Evolutionary conservation across 352 stramenopile genomes (phyloP).

Genomic region (Phytophthora pinifolia): DNA sequence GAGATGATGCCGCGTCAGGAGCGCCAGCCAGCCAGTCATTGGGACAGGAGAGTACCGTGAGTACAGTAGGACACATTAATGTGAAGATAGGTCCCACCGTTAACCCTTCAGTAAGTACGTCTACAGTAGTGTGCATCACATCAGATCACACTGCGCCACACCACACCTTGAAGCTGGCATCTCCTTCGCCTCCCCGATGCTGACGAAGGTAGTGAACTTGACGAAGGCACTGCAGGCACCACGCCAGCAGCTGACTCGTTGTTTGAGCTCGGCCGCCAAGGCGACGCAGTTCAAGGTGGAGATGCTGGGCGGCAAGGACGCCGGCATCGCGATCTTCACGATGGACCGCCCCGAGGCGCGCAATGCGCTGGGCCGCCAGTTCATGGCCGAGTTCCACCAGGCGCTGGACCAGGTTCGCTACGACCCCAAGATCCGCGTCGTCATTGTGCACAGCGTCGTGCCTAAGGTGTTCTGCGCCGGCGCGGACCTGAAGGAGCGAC

Average conservation of each 20-base stretch:
- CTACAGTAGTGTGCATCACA: background rate
- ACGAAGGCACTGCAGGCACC: background rate
- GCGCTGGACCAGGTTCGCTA: conserved; percentile 69
- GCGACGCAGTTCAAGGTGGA: conserved; percentile 61
- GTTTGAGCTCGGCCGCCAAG: conserved; percentile 17
- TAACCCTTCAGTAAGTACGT: background rate
- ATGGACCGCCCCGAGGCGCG: conserved; percentile 71
- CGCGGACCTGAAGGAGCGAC: conserved; percentile 90
- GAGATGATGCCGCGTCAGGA: background rate
- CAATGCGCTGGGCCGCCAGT: conserved; percentile 80
- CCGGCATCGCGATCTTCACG: conserved; percentile 73
- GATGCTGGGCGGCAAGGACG: conserved; percentile 51
- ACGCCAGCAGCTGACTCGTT: background rate
- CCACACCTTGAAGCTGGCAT: conserved; percentile 15
- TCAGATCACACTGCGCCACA: background rate
- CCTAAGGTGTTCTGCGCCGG: conserved; percentile 90
- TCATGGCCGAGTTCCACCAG: conserved; percentile 78
- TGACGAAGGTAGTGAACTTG: background rate
- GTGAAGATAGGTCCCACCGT: background rate
- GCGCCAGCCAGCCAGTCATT: conserved; percentile 17
- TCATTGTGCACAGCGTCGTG: conserved; percentile 77
- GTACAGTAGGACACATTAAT: conserved; percentile 17
- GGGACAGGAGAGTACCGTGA: conserved; percentile 4
- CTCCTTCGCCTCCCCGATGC: background rate
- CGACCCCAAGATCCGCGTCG: conserved; percentile 71